Conservation (phyloP, 352 stramenopile species). For the Pythium diclinum region DNA sequence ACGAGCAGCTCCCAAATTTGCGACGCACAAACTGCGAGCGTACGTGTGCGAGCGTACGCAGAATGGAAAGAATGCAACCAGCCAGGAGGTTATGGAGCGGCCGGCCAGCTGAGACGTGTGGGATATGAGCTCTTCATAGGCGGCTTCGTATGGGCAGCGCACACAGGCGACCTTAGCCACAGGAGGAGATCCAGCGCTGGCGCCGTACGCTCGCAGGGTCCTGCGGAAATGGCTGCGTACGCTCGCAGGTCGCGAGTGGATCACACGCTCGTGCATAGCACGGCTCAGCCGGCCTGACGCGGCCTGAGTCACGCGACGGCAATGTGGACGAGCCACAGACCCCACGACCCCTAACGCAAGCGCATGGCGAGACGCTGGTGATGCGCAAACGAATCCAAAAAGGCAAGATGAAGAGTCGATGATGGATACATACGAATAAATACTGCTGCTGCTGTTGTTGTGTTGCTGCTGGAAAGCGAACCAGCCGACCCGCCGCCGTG, state of each 20-base stretch:
- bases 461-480: background rate
- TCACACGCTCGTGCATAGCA: conserved; percentile 5
- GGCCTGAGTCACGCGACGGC: background rate
- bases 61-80: conserved; percentile 14
- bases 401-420: background rate
- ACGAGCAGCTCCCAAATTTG: background rate
- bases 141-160: background rate
- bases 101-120: background rate
- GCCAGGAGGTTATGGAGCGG: background rate
- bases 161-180: background rate
- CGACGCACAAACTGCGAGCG: conserved; percentile 6
- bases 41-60: conserved; percentile 29
- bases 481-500: background rate
- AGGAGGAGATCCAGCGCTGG: background rate
- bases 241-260: conserved; percentile 6
- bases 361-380: background rate
- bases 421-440: background rate
- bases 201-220: conserved; percentile 24
- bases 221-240: conserved; percentile 9
- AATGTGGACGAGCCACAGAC: background rate
- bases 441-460: background rate
- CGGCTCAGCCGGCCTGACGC: background rate
- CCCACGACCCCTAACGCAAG: background rate
- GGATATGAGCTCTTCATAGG: background rate
- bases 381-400: background rate